A percentile compares a stretch with the other conserved stretches of the same genome.
These are phyloP conservation scores for Collybia mongolica DNA, from an alignment of 768 basidiomycete species.

Conservation along the genomic window DNA sequence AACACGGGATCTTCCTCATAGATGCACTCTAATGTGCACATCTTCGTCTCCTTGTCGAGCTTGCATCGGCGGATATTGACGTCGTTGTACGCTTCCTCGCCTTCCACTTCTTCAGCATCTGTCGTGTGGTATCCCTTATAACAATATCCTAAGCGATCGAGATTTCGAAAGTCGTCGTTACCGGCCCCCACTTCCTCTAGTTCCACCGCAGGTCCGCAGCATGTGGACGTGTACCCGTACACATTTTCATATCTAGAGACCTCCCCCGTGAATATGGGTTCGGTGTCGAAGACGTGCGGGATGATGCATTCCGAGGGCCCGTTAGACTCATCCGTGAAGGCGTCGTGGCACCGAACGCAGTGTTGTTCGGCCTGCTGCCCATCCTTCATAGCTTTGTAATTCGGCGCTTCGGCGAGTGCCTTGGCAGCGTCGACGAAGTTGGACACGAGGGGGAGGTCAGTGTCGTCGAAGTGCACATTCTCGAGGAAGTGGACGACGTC, in stretches of 20 bases:
- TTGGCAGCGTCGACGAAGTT: conserved; percentile 4
- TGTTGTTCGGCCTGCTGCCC: conserved; percentile 5
- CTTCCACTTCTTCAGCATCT: conserved; percentile 8
- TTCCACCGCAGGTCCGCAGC: neutral
- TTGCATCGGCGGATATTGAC: conserved; percentile 7
- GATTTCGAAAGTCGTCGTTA: neutral
- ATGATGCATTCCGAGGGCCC: conserved; percentile 6
- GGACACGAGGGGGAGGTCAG: conserved; percentile 5
- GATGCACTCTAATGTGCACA: neutral
- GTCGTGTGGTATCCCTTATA: conserved; percentile 13
- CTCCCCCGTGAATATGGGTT: neutral
- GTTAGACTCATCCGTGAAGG: conserved; percentile 10
- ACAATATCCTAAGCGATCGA: neutral
- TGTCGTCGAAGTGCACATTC: neutral
- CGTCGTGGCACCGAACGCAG: conserved; percentile 13
- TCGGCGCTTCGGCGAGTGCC: neutral
- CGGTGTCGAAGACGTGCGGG: conserved; percentile 9
- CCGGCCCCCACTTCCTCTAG: neutral
- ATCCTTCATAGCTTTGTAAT: conserved; percentile 4
- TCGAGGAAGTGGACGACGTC: neutral
- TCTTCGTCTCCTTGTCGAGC: neutral
- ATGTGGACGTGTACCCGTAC: neutral
- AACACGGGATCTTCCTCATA: neutral
- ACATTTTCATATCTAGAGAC: neutral
- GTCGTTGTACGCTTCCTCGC: conserved; percentile 8